phyloP scores from a whole-genome alignment of 495 filamentous ascomycete species.

The Penicillium paxilli region DNA sequence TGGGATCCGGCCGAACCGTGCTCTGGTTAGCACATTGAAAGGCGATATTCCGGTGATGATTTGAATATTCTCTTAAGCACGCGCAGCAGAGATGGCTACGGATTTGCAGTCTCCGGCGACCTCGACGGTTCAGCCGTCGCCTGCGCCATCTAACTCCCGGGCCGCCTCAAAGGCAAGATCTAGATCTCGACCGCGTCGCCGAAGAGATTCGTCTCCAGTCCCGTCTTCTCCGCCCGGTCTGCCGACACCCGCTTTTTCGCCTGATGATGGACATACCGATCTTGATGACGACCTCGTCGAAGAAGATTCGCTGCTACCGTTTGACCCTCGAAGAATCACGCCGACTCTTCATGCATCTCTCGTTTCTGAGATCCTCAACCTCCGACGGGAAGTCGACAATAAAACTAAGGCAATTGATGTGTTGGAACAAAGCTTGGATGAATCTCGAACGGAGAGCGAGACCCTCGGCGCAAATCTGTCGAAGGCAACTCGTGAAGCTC shows the following conservation, averaged over 20 bases:
- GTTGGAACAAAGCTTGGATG: conserved; percentile 74
- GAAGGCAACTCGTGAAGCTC: conserved; percentile 67
- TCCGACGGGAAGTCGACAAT: conserved; percentile 85
- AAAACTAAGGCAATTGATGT: conserved; percentile 81
- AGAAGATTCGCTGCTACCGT: conserved; percentile 73
- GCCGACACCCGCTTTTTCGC: conserved; percentile 44
- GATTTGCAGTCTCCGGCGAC: conserved; percentile 20
- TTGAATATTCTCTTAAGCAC: too few species aligned
- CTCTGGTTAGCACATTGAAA: conserved; percentile 31
- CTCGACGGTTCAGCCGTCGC: conserved; percentile 47
- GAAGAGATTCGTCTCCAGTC: conserved; percentile 60
- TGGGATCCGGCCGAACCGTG: conserved; percentile 22
- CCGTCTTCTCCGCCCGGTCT: conserved; percentile 63
- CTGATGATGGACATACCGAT: conserved; percentile 40
- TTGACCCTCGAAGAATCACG: conserved; percentile 90
- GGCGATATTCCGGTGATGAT: conserved; percentile 19
- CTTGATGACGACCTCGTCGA: conserved; percentile 58
- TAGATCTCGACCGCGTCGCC: conserved; percentile 50
- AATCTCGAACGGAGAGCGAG: conserved; percentile 72
- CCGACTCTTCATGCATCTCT: conserved; percentile 93
- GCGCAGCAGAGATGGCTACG: conserved; percentile 36
- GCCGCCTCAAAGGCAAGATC: conserved; percentile 50
- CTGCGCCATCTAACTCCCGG: conserved; percentile 67
- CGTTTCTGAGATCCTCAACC: conserved; percentile 86
- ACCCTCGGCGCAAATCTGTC: conserved; percentile 59